These are phyloP conservation scores for Agarophyton chilense DNA, from an alignment of 23 red algal genomes.

Conservation along the genomic window DNA sequence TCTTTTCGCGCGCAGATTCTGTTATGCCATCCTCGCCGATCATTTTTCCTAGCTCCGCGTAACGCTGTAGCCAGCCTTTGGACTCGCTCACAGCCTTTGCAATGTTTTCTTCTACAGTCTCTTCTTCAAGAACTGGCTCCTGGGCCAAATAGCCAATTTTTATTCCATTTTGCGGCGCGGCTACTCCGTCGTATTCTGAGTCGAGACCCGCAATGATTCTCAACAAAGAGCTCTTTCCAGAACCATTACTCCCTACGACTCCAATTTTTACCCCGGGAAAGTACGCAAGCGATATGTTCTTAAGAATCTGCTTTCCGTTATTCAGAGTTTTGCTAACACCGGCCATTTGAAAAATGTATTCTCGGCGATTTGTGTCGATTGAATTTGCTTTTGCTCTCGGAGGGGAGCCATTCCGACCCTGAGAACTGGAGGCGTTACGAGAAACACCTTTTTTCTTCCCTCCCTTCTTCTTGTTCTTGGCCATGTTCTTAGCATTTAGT, in stretches of 20 bases:
- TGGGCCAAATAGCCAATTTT: conserved; percentile 86
- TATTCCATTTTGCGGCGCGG: conserved; percentile 64
- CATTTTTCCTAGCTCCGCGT: conserved; percentile 51
- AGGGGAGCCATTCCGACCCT: conserved; percentile 22
- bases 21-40: conserved; percentile 49
- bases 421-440: background rate
- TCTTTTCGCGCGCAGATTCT: conserved; percentile 47
- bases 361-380: conserved; percentile 81
- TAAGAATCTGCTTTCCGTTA: conserved; percentile 90
- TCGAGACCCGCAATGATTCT: conserved; percentile 93
- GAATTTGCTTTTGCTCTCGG: conserved; percentile 47
- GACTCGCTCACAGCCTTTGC: conserved; percentile 64
- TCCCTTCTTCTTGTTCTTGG: conserved; percentile 77
- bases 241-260: conserved; percentile 84
- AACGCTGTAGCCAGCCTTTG: conserved; percentile 40
- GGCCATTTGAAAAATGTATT: conserved; percentile 93
- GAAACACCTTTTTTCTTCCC: conserved; percentile 50
- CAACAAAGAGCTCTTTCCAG: conserved; percentile 86
- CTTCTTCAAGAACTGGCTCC: conserved; percentile 81
- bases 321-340: conserved; percentile 76
- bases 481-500: conserved; percentile 85
- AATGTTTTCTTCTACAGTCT: conserved; percentile 86
- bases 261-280: conserved; percentile 96
- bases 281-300: conserved; percentile 87
- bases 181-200: conserved; percentile 87